phyloP scores from a whole-genome alignment of 176 grass and related monocot species.

The Oryza glaberrima region DNA sequence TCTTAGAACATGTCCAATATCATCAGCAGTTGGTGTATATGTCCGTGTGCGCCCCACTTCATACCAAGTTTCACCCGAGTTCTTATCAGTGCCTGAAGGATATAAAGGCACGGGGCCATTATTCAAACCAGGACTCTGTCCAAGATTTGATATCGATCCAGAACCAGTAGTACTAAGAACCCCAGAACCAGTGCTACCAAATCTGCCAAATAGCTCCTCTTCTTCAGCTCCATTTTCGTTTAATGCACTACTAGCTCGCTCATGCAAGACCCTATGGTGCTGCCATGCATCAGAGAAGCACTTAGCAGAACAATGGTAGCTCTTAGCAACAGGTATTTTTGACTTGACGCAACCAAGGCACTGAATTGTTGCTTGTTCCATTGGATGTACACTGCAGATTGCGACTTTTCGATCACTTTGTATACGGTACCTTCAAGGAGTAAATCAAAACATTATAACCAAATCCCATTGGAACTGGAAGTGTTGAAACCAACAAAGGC shows the following conservation, averaged over 20 bases:
- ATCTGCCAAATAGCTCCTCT: slow-evolving; percentile 88
- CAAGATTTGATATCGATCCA: slow-evolving; percentile 60
- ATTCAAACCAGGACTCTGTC: slow-evolving; percentile 59
- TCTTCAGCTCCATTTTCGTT: slow-evolving; percentile 95
- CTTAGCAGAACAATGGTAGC: slow-evolving; percentile 91
- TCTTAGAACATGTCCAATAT: slow-evolving; percentile 93
- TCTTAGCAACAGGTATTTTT: slow-evolving; percentile 94
- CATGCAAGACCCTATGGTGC: slow-evolving; percentile 92
- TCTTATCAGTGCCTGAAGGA: slow-evolving; percentile 64
- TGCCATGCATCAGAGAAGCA: slow-evolving; percentile 98
- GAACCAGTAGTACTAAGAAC: slow-evolving; percentile 52
- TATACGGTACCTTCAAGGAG: slow-evolving; percentile 85
- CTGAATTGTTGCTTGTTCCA: slow-evolving; percentile 91
- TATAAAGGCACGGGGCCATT: slow-evolving; percentile 61
- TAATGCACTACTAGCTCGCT: slow-evolving; percentile 73
- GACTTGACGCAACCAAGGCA: slow-evolving; percentile 93
- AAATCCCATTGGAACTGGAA: slow-evolving; percentile 32
- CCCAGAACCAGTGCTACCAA: slow-evolving; percentile 59
- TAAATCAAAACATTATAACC: slow-evolving; percentile 37
- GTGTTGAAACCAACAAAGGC: neutral
- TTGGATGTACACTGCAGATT: slow-evolving; percentile 91
- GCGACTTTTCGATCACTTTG: slow-evolving; percentile 81
- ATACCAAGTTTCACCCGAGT: slow-evolving; percentile 86
- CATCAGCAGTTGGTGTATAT: slow-evolving; percentile 92
- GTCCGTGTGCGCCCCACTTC: slow-evolving; percentile 77